Evolutionary conservation across 192 early-diverging fungal genomes (phyloP), one percentile per base, ranked within the genome.

Genomic region (Chytriomyces sp.): DNA sequence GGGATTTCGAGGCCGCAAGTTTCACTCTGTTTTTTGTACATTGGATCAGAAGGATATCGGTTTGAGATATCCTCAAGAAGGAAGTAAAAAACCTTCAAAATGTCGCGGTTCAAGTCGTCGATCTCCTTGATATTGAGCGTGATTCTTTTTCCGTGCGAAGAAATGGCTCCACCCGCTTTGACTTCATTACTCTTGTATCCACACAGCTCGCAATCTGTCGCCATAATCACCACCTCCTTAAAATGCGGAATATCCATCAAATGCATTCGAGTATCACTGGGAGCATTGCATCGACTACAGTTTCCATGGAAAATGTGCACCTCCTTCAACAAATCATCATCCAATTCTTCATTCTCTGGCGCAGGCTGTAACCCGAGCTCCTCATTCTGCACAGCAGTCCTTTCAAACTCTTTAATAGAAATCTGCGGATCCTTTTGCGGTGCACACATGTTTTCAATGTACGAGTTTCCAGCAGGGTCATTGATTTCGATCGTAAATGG

Each of bases 101-200:
- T 94, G 82, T 98, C 96, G 45, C 96, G 86, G 43, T 90, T 93
- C 71, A 98, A 84, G 84, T 98, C 96, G 16, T 98, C 96, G 45
- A 80, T 64, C 67, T 96, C 95, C 71, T 90, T 90, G 64, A 98
- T 85, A 60, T 86, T 91, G 46, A 98, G 89, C 6, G 89, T 94
- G 64, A 97, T 96, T 28, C 90, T 87, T 77, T 88, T 92, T 64
- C 95, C 96, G 76, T 87, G 80, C 5, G 80, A 80, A 69, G 93
- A 87, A 70, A 98, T 92, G 24, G 94, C 87, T 13, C 96, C 95
- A 64, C 96, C 94, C 69, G 95, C 91, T 85, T 98, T 98, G 78
- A 98, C 95, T 83, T 98, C 96, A 81, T 97, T 98, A 61, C 89
- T 92, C 88, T 96, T 97, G 88, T 93, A 98, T 9, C 95, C 96